phyloP scores from a whole-genome alignment of 2,329 filamentous ascomycete genomes.

The Fonsecaea erecta region DNA sequence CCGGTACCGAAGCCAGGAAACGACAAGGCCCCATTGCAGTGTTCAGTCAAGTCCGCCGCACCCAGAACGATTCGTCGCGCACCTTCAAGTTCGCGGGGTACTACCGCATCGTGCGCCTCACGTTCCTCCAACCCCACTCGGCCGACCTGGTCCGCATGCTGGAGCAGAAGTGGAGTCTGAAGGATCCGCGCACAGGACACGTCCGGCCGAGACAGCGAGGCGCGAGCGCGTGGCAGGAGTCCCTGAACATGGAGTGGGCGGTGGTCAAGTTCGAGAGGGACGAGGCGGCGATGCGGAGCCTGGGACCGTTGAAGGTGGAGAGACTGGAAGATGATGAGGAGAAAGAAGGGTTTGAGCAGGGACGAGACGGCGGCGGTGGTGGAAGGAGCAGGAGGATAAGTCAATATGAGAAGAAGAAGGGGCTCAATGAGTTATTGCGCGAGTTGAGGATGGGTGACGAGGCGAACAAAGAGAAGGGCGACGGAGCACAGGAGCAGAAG shows the following conservation, averaged over 20 bases:
- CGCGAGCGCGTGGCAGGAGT: conserved; percentile 22
- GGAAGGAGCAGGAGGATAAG: background rate
- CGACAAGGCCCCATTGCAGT: conserved; percentile 15
- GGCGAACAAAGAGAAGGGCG: conserved; percentile 2
- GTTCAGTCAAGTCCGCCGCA: conserved; percentile 19
- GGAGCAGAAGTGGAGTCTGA: conserved; percentile 29
- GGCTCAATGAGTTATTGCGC: conserved; percentile 32
- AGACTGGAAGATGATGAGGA: conserved; percentile 14
- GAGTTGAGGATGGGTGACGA: conserved; percentile 27
- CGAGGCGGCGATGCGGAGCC: background rate
- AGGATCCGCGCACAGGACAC: conserved; percentile 11
- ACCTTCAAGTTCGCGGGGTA: conserved; percentile 28
- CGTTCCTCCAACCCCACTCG: conserved; percentile 29
- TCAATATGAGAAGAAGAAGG: conserved; percentile 13
- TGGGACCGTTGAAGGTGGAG: conserved; percentile 9
- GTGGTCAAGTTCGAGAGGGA: conserved; percentile 33
- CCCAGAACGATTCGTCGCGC: background rate
- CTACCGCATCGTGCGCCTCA: conserved; percentile 17
- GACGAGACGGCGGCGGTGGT: background rate
- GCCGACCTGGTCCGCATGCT: conserved; percentile 30
- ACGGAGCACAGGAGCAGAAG: background rate
- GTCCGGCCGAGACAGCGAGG: conserved; percentile 17
- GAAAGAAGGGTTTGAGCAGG: background rate
- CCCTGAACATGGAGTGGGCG: conserved; percentile 29
- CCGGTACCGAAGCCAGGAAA: background rate